A percentile compares a stretch with the other conserved stretches of the same genome.
Evolutionary conservation across 805 yeast species (phyloP).

Genomic region (Candida boidinii): DNA sequence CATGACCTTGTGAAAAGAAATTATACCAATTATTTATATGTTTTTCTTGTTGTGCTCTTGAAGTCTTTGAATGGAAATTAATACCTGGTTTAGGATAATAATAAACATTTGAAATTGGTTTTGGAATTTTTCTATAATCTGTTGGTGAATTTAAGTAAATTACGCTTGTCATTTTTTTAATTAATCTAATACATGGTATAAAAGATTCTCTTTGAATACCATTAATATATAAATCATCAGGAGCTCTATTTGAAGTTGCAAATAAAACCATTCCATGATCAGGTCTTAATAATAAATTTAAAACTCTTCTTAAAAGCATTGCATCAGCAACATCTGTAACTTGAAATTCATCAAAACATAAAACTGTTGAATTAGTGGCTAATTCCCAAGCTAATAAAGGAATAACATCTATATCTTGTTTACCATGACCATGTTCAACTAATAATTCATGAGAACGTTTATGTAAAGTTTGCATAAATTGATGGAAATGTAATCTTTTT

Average conservation of each 20-base stretch:
- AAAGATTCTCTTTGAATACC: slow-evolving; percentile 92
- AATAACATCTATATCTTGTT: slow-evolving; percentile 65
- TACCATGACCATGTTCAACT: slow-evolving; percentile 52
- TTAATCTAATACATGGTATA: slow-evolving; percentile 80
- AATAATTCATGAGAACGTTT: slow-evolving; percentile 76
- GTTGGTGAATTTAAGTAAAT: slow-evolving; percentile 82
- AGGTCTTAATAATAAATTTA: slow-evolving; percentile 57
- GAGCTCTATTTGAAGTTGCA: slow-evolving; percentile 93
- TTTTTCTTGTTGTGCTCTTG: slow-evolving; percentile 38
- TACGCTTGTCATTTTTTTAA: slow-evolving; percentile 68
- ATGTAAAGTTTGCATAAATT: slow-evolving; percentile 92
- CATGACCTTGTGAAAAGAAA: slow-evolving; percentile 62
- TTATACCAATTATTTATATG: slow-evolving; percentile 76
- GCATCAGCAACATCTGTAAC: slow-evolving; percentile 99
- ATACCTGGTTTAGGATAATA: slow-evolving; percentile 63
- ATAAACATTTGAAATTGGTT: slow-evolving; percentile 75
- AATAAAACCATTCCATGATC: slow-evolving; percentile 80
- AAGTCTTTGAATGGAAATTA: slow-evolving; percentile 40
- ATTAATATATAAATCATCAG: slow-evolving; percentile 85
- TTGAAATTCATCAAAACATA: slow-evolving; percentile 96
- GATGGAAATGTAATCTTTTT: slow-evolving; percentile 86
- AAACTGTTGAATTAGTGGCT: slow-evolving; percentile 62
- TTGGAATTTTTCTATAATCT: slow-evolving; percentile 83
- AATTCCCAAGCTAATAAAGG: slow-evolving; percentile 80
- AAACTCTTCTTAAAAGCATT: slow-evolving; percentile 77